Percentiles rank a stretch among this genome's conserved stretches.
These are phyloP conservation scores for Prillingera fragicola DNA, from an alignment of 1,284 basidiomycete genomes.

Conservation along the genomic window DNA sequence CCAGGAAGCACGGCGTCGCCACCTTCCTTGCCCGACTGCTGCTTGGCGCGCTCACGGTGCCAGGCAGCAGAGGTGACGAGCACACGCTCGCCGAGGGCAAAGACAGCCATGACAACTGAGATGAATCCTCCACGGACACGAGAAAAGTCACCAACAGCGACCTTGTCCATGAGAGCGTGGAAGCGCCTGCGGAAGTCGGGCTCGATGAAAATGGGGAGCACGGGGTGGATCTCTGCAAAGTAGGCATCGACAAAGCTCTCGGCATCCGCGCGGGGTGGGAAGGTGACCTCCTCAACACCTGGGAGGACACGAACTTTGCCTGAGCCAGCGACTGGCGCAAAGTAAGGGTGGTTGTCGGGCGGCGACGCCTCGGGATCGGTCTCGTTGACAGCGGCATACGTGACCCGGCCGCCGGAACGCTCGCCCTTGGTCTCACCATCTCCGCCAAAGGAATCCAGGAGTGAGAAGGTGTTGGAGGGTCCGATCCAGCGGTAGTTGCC, in stretches of 20 bases:
- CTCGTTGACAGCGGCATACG: conserved; percentile 11
- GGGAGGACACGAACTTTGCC: conserved; percentile 71
- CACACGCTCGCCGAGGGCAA: conserved; percentile 63
- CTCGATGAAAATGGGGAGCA: conserved; percentile 77
- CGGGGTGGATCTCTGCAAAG: conserved; percentile 74
- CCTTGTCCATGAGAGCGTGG: conserved; percentile 60
- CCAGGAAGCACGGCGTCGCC: conserved; percentile 30
- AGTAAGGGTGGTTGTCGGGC: conserved; percentile 56
- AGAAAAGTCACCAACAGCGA: conserved; percentile 37
- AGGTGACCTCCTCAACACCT: conserved; percentile 77
- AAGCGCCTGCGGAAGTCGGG: conserved; percentile 69
- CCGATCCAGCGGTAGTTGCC: conserved; percentile 89
- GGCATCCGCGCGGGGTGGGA: conserved; percentile 70
- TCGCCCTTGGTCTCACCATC: conserved; percentile 10
- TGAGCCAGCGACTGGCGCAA: conserved; percentile 79
- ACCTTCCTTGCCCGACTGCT: conserved; percentile 22
- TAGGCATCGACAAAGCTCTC: conserved; percentile 81
- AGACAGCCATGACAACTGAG: conserved; percentile 77
- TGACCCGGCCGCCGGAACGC: conserved; percentile 9
- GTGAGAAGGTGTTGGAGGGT: conserved; percentile 80
- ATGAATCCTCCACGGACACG: conserved; percentile 53
- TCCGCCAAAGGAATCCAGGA: conserved; percentile 81
- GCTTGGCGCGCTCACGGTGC: conserved; percentile 60
- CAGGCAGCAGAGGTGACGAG: conserved; percentile 54
- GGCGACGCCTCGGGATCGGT: conserved; percentile 3